Base-by-base conservation (phyloP, 2,329 filamentous ascomycete genomes). In the Malbranchea zuffiana region DNA sequence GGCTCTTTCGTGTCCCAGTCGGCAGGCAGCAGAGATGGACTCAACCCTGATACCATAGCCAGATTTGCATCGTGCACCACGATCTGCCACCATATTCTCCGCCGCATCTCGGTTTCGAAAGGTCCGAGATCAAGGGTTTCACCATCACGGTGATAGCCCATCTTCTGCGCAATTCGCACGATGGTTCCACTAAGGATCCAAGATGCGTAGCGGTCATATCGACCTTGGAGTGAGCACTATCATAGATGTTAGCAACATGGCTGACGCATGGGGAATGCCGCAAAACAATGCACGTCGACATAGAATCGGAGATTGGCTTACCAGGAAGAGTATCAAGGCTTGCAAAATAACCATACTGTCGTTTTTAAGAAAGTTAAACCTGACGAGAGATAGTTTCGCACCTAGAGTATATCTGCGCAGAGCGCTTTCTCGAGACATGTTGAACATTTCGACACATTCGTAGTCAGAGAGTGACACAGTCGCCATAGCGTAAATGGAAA, bases 71-170 rank as follows among this genome's bases (percentile, higher is more conserved):
- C 81, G 45, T 82, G 79, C 17, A 74, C 65, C 10, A 79, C 67
- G 11, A 86, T 64, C 20, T 75, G 73, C 79, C 79, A 85, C 80
- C 79, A 84, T 1, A 85, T 60, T 24, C 80, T 68, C 33, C 80
- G 71, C n/a, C 79, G 71, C 56, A 81, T 71, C 57, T 84, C 80
- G 3, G 74, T 69, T 48, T 84, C 78, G 37, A 81, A 20, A 63
- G 69, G 3, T 57, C 51, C 44, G 21, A 46, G 52, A 48, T 52
- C 58, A 47, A 44, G 54, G 47, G 72, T 65, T 1, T 61, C 62
- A 1, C 71, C 66, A 50, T 84, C 79, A 25, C 66, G 69, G 44
- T 83, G 75, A 12, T 83, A 63, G 3, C 78, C 78, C 59, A 84
- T 71, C 3, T 77, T 69, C 48, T 80, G 74, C 7, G 74, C 79